These are phyloP conservation scores for Phytophthora quininea DNA, from an alignment of 352 stramenopile species.

Conservation along the genomic window DNA sequence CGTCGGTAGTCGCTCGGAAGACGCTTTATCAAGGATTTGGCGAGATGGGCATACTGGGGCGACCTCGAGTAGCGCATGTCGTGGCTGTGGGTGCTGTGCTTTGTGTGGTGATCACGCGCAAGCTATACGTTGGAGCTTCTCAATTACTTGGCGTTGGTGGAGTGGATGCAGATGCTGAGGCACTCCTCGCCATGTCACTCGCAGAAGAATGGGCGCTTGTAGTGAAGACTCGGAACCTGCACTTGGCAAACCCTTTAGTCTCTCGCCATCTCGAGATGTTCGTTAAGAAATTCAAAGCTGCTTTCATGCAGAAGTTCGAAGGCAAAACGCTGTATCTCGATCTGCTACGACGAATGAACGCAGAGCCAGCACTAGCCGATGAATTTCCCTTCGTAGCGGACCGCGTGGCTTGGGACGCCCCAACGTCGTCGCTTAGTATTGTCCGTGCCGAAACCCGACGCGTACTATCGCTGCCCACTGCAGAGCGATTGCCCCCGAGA, in stretches of 20 bases:
- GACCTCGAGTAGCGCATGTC: constrained; percentile 57
- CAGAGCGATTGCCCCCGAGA: constrained; percentile 48
- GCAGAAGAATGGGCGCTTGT: constrained; percentile 76
- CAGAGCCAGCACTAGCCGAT: constrained; percentile 54
- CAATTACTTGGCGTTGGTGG: constrained; percentile 37
- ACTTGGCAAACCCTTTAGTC: constrained; percentile 71
- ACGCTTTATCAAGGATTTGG: constrained; percentile 74
- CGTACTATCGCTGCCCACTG: constrained; percentile 48
- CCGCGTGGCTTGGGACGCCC: constrained; percentile 60
- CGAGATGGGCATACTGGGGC: constrained; percentile 78
- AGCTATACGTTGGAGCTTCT: constrained; percentile 49
- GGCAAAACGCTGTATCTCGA: constrained; percentile 80
- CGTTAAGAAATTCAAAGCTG: constrained; percentile 80
- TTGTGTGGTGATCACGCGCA: constrained; percentile 57
- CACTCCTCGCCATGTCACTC: constrained; percentile 63
- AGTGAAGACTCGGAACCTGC: constrained; percentile 62
- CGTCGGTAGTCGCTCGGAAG: constrained; percentile 59
- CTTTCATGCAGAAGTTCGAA: constrained; percentile 78
- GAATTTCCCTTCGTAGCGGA: constrained; percentile 65
- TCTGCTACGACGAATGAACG: constrained; percentile 64
- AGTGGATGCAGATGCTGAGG: constrained; percentile 59
- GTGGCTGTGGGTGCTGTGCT: constrained; percentile 45
- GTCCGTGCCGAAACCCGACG: constrained; percentile 71
- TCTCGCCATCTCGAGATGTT: constrained; percentile 73
- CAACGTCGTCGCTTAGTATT: constrained; percentile 66